Base-by-base conservation (phyloP, 768 basidiomycete genomes). In the Kwoniella mangroviensis region DNA sequence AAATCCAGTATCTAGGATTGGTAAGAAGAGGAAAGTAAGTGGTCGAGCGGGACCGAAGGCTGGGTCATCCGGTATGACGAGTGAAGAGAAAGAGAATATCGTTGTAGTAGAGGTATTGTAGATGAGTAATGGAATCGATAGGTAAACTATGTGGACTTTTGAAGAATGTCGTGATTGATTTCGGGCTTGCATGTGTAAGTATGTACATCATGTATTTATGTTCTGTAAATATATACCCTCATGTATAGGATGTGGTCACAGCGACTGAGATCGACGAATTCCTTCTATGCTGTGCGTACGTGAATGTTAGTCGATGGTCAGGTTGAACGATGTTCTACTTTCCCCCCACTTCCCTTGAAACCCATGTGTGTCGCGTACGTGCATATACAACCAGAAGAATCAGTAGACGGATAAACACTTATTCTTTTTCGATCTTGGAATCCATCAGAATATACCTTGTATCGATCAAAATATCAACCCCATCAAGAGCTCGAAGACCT, bases 51-150 rank as follows among this genome's bases (percentile, higher is more conserved):
- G 53, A 12, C 15, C 7, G 21, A 24, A 22, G 22, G 53, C 12
- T 24, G 53, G 53, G 21, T 54, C 21, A 19, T 54, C 53, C 15
- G 53, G 53, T 54, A 54, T 54, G 53, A 54, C 21, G 21, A 54
- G 21, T 12, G 53, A 54, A 54, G 53, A 54, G 24, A 54, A 54
- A 22, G 53, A 54, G 21, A n/a, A 22, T 13, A 21, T 54, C 19
- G 45, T 12, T 49, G 45, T 15, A 1, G 1, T 49, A 49, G 45
- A 15, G 13, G 45, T 13, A 17, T 49, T 13, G 45, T 13, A 6
- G 4, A 49, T 19, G 6, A 24, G 24, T 24, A 24, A 21, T 24
- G 11, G 21, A 24, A n/a, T 54, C 9, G 12, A 54, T 54, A 54
- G n/a, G 21, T 54, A n/a, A 24, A 22, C 34, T 34, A 34, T 34